These are phyloP conservation scores for Amanita jacksonii DNA, from an alignment of 768 basidiomycete species.

Conservation along the genomic window DNA sequence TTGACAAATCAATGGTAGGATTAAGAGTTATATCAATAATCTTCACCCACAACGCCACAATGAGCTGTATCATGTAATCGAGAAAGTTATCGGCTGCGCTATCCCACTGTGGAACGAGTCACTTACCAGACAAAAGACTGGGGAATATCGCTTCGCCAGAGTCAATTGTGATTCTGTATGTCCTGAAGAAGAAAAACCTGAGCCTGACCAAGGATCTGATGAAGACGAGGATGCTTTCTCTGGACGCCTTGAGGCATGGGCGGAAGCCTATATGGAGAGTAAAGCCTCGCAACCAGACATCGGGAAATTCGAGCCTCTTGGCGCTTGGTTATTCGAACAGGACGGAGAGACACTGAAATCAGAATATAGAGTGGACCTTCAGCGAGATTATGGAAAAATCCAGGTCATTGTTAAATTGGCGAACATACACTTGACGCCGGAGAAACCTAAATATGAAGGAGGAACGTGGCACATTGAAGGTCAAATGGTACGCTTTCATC, in stretches of 20 bases:
- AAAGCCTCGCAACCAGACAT: conserved; percentile 12
- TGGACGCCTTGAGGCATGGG: conserved; percentile 9
- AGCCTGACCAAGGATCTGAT: conserved; percentile 6
- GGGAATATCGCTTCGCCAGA: background rate
- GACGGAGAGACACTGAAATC: conserved; percentile 2
- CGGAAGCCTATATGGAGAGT: background rate
- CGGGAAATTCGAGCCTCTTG: conserved; percentile 10
- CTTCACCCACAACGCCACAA: conserved; percentile 18
- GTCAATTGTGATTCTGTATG: conserved; percentile 12
- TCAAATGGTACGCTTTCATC: conserved; percentile 10
- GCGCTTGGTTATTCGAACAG: background rate
- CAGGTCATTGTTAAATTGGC: conserved; percentile 26
- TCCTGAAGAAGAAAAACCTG: conserved; percentile 6
- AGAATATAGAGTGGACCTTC: conserved; percentile 9
- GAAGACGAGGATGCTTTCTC: conserved; percentile 9
- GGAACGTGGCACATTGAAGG: conserved; percentile 32
- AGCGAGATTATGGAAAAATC: conserved; percentile 12
- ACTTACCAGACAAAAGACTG: conserved; percentile 13
- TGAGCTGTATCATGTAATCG: conserved; percentile 16
- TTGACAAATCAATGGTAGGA: conserved; percentile 2
- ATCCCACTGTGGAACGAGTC: conserved; percentile 20
- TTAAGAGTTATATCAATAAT: conserved; percentile 28
- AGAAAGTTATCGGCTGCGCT: conserved; percentile 15
- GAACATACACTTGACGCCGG: conserved; percentile 25
- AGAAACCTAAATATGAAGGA: conserved; percentile 25